Base-by-base conservation (phyloP, 495 filamentous ascomycete species). In the Pyrenula aspistea region DNA sequence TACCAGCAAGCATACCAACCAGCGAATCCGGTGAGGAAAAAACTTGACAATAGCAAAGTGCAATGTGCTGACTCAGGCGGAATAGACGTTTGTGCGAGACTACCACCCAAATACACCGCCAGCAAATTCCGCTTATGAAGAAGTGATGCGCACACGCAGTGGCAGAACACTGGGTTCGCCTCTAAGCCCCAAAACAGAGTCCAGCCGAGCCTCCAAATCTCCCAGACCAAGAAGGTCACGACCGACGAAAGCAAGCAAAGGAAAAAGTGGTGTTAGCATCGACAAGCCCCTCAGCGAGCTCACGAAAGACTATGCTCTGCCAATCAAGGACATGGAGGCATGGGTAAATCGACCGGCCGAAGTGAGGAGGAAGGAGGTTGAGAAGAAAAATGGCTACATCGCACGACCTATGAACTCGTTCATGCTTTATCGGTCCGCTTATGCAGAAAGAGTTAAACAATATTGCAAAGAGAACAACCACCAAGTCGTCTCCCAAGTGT, bases 371-470 rank as follows among this genome's bases (percentile, higher is more conserved):
- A 67, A 76, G 61, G 86, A 94, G 62, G 83, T 88, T 15, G 71
- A 77, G 60, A 78, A 83, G 58, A 82, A 84, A 63, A 84, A 88
- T 24, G 88, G 88, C 2, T 89, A 90, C 62, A 77, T 98, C 56
- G 88, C 91, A 59, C 76, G 93, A 31, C 93, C 93, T 0, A 97
- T 96, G 87, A 98, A 98, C 65, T 91, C 90, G 1, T 98, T 97
- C 77, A 97, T 98, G 88, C 78, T 98, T 23, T 98, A 98, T 67
- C 86, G 94, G 10, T 95, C 91, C 53, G 89, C 92, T 2, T 97
- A 87, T 63, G 86, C 92, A 22, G 89, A 92, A 48, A 79, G 91
- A 2, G 86, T 86, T 56, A 96, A 96, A 68, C 69, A 79, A 48
- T 89, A 83, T 80, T 87, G 88, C 59, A 73, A 80, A 10, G 86